Evolutionary conservation across 1,139 yeast species (phyloP).

Genomic region (Blastobotrys capitulatus): DNA sequence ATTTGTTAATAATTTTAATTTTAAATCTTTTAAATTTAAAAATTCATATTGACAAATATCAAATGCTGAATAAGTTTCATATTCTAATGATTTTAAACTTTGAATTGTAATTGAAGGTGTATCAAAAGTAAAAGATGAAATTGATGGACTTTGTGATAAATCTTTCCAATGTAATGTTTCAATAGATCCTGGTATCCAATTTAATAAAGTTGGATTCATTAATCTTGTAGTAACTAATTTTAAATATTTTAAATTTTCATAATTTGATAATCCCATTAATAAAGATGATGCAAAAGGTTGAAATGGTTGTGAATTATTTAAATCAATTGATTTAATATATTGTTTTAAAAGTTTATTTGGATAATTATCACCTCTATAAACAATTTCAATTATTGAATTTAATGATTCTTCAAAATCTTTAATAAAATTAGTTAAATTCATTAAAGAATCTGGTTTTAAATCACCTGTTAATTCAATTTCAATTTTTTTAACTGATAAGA

Average conservation of each 20-base stretch:
- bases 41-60: slow-evolving; percentile 3
- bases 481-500: not conserved
- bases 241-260: not conserved
- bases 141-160: not conserved
- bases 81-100: not conserved
- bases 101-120: not conserved
- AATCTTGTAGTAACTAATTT: not conserved
- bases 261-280: not conserved
- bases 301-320: not conserved
- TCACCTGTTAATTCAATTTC: not conserved
- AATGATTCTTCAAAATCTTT: too few species aligned
- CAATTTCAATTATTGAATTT: too few species aligned
- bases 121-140: not conserved
- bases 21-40: not conserved
- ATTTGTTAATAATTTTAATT: not conserved
- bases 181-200: not conserved
- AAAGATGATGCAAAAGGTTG: not conserved
- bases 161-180: slow-evolving; percentile 1
- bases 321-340: not conserved
- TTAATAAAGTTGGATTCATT: not conserved
- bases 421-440: not conserved
- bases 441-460: not conserved
- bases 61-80: not conserved
- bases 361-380: not conserved
- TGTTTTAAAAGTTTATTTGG: not conserved